These are phyloP conservation scores for Antitrichia curtipendula DNA, from an alignment of 225 moss, liverwort and hornwort species.

Conservation along the genomic window DNA sequence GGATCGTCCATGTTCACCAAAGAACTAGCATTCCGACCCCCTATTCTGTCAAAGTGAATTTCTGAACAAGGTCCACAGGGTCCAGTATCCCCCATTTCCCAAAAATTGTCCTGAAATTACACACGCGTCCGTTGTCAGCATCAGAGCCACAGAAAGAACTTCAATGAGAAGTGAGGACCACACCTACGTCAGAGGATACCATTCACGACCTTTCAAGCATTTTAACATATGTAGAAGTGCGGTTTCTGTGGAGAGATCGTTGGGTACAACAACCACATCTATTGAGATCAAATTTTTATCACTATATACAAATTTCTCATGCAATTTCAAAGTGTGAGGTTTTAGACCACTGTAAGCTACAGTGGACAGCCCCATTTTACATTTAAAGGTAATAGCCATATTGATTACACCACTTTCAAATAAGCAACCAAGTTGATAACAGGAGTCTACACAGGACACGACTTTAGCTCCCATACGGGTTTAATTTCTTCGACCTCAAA, in stretches of 20 bases:
- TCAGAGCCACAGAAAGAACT: background rate
- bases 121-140: background rate
- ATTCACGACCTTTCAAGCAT: background rate
- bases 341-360: background rate
- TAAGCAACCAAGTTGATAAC: background rate
- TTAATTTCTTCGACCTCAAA: background rate
- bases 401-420: background rate
- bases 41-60: slow-evolving; percentile 57
- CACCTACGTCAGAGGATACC: background rate
- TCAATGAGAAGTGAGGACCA: background rate
- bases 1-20: slow-evolving; percentile 55
- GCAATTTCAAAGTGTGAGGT: background rate
- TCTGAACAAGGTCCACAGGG: slow-evolving; percentile 57
- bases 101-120: slow-evolving; percentile 44
- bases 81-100: slow-evolving; percentile 62
- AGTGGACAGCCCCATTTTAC: background rate
- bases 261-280: background rate
- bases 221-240: background rate
- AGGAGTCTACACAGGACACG: background rate
- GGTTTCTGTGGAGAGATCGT: background rate
- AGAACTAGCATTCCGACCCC: slow-evolving; percentile 33
- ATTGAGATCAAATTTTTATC: background rate
- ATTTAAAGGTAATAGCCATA: background rate
- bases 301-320: background rate
- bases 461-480: background rate